phyloP scores from a whole-genome alignment of 345 rosid species.

The Salix exigua region DNA sequence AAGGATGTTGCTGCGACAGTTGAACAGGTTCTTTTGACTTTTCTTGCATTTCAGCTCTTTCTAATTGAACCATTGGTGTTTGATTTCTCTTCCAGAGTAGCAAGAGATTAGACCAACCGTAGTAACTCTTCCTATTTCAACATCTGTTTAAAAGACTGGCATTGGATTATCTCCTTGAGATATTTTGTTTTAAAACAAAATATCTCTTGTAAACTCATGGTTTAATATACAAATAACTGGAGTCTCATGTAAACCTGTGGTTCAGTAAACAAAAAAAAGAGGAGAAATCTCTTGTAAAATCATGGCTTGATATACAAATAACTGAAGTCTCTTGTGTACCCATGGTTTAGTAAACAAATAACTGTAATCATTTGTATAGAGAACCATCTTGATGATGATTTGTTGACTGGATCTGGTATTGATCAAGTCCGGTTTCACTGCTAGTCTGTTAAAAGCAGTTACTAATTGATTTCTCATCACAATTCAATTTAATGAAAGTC shows the following conservation, averaged over 20 bases:
- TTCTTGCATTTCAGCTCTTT: constrained; percentile 4
- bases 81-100: not conserved
- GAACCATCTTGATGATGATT: not conserved
- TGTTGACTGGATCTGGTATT: not conserved
- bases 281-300: not conserved
- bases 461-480: not conserved
- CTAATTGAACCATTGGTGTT: not conserved
- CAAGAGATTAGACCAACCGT: not conserved
- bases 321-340: not conserved
- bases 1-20: constrained; percentile 90
- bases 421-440: not conserved
- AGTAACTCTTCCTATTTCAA: not conserved
- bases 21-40: constrained; percentile 58
- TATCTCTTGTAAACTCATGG: not conserved
- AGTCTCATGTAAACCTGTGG: not conserved
- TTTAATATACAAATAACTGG: not conserved
- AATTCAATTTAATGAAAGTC: not conserved
- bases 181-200: not conserved
- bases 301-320: too few relatives aligned
- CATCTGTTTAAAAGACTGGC: not conserved
- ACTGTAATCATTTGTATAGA: not conserved
- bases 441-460: not conserved
- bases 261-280: too few relatives aligned
- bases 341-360: not conserved
- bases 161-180: not conserved